phyloP scores from a whole-genome alignment of 225 moss, liverwort and hornwort species.

The Pleurozium schreberi region DNA sequence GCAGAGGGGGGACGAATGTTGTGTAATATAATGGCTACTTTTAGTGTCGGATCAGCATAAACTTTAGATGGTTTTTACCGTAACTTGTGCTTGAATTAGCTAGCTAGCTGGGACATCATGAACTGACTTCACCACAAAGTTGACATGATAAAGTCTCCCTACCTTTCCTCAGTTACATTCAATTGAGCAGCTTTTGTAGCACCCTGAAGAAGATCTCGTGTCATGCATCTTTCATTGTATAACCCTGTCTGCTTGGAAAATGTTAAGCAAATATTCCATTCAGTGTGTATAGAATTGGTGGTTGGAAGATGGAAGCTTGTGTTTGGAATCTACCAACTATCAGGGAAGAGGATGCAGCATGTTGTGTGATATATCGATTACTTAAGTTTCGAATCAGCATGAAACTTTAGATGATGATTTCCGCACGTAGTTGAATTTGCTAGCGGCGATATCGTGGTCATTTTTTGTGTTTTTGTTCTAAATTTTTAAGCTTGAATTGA shows the following conservation, averaged over 20 bases:
- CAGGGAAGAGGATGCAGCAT: neutral
- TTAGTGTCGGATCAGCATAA: neutral
- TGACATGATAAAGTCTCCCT: neutral
- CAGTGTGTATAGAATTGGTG: too few species aligned
- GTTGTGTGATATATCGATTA: neutral
- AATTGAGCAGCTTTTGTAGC: neutral
- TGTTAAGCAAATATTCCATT: neutral
- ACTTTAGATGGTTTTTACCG: neutral
- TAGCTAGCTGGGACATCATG: neutral
- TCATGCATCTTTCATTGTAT: neutral
- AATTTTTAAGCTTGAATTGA: neutral
- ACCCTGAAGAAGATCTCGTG: neutral
- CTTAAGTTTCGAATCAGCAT: neutral
- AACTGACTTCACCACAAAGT: neutral
- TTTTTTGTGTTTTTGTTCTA: neutral
- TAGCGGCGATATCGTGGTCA: neutral
- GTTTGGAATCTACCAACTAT: neutral
- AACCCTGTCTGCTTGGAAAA: neutral
- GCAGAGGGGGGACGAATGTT: neutral
- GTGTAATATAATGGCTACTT: neutral
- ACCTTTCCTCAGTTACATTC: neutral
- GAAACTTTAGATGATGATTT: neutral
- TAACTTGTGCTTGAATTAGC: neutral
- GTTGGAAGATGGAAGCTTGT: neutral
- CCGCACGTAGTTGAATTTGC: neutral